Base-by-base conservation (phyloP, 2,329 filamentous ascomycete genomes). In the Epicoccum nigrum region DNA sequence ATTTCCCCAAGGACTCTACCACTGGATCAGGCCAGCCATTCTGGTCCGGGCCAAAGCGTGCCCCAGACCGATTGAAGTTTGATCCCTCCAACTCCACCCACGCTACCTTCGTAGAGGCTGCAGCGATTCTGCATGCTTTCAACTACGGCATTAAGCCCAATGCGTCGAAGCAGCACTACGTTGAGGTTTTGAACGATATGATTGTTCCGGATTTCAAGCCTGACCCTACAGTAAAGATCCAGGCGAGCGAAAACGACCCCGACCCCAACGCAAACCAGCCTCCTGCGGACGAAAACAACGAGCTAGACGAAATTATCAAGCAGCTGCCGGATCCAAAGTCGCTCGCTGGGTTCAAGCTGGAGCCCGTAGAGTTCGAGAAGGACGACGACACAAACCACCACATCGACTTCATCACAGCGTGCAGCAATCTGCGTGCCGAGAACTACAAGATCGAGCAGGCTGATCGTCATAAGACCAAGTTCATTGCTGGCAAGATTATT, bases 401-500 rank as follows among this genome's bases (percentile, higher is more conserved):
- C 79, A 99, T 99, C 67, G 94, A 97, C 76, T 99, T 99, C 79
- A 97, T 99, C 76, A 95, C 94, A 7, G 92, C 92, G 1, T 92
- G 92, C 60, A 97, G 92, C 79, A 99, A 99, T 73, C 81, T 99
- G 54, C 90, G 95, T 54, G 94, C 94, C 0, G 89, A 96, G 75
- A 99, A 99, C 79, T 99, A 99, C 83, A 96, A 94, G 75, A 99
- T 99, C 62, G 86, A 90, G 68, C 83, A 86, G 58, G 92, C 94
- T 0, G 93, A 99, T 70, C 85, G 91, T 56, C 94, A 97, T 82
- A 96, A 94, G 86, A 99, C 93, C 56, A 99, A 99, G 81, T 97
- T 99, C 76, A 99, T 99, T 71, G 95, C 94, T 25, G 94, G 94
- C 73, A 99, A 99, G 84, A 99, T 99, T 64, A 99, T 99, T 61